Base-by-base conservation (phyloP, 495 filamentous ascomycete species). In the Lophium mytilinum region DNA sequence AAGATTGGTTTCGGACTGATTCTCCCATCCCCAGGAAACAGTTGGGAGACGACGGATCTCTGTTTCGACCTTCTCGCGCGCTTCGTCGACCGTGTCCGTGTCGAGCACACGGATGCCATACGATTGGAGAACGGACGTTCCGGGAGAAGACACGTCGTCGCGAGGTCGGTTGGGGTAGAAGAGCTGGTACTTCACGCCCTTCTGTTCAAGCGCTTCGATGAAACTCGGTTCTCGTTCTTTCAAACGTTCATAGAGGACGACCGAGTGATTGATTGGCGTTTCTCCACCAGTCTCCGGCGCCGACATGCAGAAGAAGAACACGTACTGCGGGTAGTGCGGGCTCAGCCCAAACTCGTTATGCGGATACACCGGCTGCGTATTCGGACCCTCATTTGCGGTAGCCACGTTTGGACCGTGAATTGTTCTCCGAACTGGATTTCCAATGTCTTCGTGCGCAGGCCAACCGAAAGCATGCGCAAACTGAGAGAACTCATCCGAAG, bases 341-440 rank as follows among this genome's bases (percentile, higher is more conserved):
- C 56, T 53, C 21, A 58, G 41, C 14, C 49, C 56, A 33, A 53
- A 58, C 41, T 58, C 56, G 36, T 58, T 58, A 24, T 58, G 56
- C 15, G 56, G 56, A 34, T 58, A 58, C 17, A 58, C 41, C 37
- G 56, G 56, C 18, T 58, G 49, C 18, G 56, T 53, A 39, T 53
- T 58, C 33, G 56, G 50, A 4, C 55, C 49, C 40, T 58, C 56
- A 18, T 58, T 53, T 24, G 56, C 56, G 14, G 39, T 58, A 14
- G 56, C 49, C 10, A 58, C 56, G 15, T 58, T 58, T 24, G 48
- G 48, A 12, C 49, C 56, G 11, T 47, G 39, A 36, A 53, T 15
- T 6, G 56, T 58, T 3, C 56, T 17, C 9, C 40, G 37, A 45
- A 58, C 49, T 11, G 49, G 56, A 37, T 58, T 58, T 3, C 49